Evolutionary conservation across 176 grass and related monocot species (phyloP).

Genomic region (Bromus sterilis): DNA sequence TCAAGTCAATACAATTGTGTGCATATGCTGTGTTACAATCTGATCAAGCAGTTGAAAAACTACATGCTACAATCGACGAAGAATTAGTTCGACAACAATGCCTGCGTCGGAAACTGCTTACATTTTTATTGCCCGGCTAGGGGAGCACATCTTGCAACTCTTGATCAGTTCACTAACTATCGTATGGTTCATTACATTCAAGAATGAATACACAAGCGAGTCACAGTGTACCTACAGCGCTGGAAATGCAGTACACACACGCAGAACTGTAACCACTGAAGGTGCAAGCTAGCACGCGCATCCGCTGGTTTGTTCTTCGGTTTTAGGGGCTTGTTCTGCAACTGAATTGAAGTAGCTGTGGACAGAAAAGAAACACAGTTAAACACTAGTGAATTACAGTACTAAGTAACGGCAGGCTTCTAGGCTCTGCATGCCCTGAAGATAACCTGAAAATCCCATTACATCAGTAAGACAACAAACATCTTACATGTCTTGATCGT

Average conservation of each 20-base stretch:
- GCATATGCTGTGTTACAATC: neutral
- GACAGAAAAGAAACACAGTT: neutral
- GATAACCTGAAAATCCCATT: neutral
- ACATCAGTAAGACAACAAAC: neutral
- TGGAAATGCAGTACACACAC: neutral
- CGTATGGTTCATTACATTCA: neutral
- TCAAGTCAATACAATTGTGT: neutral
- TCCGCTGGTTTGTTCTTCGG: slow-evolving; percentile 54
- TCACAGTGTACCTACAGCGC: neutral
- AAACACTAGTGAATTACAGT: neutral
- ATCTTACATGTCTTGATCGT: slow-evolving; percentile 79
- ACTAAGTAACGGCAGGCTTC: neutral
- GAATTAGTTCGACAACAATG: neutral
- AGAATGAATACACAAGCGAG: neutral
- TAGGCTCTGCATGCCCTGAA: neutral
- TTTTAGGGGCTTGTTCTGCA: slow-evolving; percentile 39
- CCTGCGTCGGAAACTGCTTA: neutral
- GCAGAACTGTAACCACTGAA: neutral
- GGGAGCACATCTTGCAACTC: slow-evolving; percentile 1
- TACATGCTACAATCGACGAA: neutral
- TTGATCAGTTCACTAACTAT: neutral
- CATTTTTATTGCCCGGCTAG: neutral
- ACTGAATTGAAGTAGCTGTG: slow-evolving; percentile 73
- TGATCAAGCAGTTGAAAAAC: neutral
- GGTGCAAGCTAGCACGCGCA: slow-evolving; percentile 63